Percentiles rank a stretch among this genome's conserved stretches.
phyloP scores from a whole-genome alignment of 495 filamentous ascomycete species.

The Tuber calosporum region DNA sequence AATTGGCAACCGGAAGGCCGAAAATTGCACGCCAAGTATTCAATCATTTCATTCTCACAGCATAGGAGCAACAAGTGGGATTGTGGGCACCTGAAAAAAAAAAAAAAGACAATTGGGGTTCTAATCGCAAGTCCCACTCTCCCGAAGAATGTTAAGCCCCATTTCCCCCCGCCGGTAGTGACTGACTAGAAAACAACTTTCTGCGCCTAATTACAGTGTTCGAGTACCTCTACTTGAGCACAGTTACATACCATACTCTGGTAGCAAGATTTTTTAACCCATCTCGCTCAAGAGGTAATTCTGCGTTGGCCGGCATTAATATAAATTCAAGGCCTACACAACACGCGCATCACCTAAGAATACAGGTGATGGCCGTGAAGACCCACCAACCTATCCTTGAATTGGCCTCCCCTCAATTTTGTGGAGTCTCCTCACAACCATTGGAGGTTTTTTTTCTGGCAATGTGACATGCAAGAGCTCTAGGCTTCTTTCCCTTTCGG shows the following conservation, averaged over 20 bases:
- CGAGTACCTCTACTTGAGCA: background rate
- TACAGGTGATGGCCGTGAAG: background rate
- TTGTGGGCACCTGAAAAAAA: background rate
- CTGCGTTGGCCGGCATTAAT: background rate
- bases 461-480: constrained; percentile 4
- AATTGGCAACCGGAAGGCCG: constrained; percentile 10
- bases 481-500: constrained; percentile 13
- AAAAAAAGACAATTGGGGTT: background rate
- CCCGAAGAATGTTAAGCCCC: background rate
- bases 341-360: too few relatives aligned
- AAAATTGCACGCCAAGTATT: constrained; percentile 1
- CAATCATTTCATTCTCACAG: too few relatives aligned
- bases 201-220: background rate
- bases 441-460: constrained; percentile 7
- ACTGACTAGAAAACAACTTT: background rate
- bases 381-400: constrained; percentile 1
- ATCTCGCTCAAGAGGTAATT: background rate
- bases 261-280: background rate
- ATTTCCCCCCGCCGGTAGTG: background rate
- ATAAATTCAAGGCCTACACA: too few relatives aligned
- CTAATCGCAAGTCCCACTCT: background rate
- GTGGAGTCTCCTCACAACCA: constrained; percentile 9
- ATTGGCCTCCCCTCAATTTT: constrained; percentile 7
- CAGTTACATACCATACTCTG: background rate
- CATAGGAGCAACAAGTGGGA: too few relatives aligned